Conservation (phyloP, 305 asterid genomes). For the Ilex paraguariensis region DNA sequence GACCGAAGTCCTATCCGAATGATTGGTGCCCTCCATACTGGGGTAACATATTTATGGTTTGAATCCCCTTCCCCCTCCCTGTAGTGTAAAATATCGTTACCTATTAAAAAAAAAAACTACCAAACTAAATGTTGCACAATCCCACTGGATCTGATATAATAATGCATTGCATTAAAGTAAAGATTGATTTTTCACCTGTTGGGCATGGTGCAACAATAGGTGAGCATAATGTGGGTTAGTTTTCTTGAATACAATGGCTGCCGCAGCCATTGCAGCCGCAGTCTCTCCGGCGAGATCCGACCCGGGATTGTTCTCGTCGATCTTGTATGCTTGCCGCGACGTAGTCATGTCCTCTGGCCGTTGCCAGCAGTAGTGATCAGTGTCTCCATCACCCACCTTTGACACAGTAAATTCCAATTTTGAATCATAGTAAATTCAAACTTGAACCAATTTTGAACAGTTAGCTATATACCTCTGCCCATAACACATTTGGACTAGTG, state of each 20-base stretch:
- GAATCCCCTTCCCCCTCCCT: neutral
- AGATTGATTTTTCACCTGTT: constrained; percentile 10
- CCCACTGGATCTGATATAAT: neutral
- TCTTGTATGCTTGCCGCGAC: neutral
- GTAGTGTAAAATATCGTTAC: no score
- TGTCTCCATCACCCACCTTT: neutral
- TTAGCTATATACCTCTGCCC: neutral
- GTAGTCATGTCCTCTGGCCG: constrained; percentile 3
- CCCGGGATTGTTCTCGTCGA: constrained; percentile 6
- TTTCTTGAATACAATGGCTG: neutral
- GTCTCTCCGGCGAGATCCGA: constrained; percentile 3
- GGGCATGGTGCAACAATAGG: constrained; percentile 32
- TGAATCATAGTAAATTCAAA: no score
- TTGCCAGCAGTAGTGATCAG: constrained; percentile 5
- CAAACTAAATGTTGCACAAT: neutral
- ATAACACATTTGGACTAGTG: neutral
- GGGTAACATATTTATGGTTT: neutral
- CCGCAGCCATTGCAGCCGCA: constrained; percentile 2
- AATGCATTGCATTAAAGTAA: neutral
- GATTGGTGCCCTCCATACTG: neutral
- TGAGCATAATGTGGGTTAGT: constrained; percentile 1
- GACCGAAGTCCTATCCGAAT: no score
- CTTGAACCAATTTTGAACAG: no score
- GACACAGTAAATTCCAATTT: no score
- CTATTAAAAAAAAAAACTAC: neutral